Conservation (phyloP, 805 yeast species). For the Isabelozyma gotoi region DNA sequence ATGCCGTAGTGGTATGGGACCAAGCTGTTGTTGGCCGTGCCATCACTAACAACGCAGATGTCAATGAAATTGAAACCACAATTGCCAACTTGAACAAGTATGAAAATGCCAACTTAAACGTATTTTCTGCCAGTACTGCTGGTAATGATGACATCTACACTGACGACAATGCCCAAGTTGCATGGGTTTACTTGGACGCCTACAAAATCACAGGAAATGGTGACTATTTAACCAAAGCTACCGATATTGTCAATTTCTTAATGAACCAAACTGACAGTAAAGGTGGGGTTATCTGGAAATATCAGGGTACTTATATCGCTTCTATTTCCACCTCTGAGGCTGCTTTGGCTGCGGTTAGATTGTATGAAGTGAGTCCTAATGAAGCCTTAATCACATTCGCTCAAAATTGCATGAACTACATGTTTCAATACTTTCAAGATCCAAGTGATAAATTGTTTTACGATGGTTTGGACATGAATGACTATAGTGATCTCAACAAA, state of each 20-base stretch:
- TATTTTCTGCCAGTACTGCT: constrained; percentile 14
- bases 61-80: constrained; percentile 8
- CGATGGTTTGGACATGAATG: constrained; percentile 15
- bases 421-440: constrained; percentile 16
- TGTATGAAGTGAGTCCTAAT: constrained; percentile 8
- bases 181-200: constrained; percentile 17
- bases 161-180: constrained; percentile 20
- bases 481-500: constrained; percentile 14
- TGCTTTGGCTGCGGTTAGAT: constrained; percentile 15
- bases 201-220: constrained; percentile 8
- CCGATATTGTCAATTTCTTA: constrained; percentile 8
- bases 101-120: constrained; percentile 16
- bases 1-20: constrained; percentile 24
- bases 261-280: constrained; percentile 10
- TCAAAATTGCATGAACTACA: constrained; percentile 14
- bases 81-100: constrained; percentile 14
- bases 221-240: constrained; percentile 11
- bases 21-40: constrained; percentile 25
- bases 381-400: constrained; percentile 12
- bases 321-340: constrained; percentile 19
- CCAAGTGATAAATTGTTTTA: constrained; percentile 15
- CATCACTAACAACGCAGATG: constrained; percentile 12
- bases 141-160: constrained; percentile 15
- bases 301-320: constrained; percentile 13
- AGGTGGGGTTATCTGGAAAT: constrained; percentile 19